Percentiles rank a stretch among this genome's conserved stretches.
These are phyloP conservation scores for Candida sp. DNA, from an alignment of 1,139 yeast species.

Conservation along the genomic window DNA sequence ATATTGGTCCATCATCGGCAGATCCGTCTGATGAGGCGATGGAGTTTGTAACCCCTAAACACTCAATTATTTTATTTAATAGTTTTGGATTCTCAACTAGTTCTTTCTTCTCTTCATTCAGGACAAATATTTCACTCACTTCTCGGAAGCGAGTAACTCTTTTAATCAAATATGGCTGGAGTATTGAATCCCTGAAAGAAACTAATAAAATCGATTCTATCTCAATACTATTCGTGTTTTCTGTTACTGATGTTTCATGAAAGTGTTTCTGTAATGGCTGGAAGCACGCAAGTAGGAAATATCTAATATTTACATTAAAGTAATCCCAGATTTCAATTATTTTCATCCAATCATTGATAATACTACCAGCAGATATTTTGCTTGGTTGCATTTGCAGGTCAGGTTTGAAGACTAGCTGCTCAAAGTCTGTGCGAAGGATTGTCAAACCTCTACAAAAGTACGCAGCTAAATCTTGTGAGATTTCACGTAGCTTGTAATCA, in stretches of 20 bases:
- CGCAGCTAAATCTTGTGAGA: slow-evolving; percentile 24
- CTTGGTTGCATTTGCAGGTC: slow-evolving; percentile 3
- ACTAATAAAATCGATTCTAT: slow-evolving; percentile 26
- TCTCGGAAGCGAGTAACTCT: slow-evolving; percentile 9
- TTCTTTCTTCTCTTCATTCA: slow-evolving; percentile 7
- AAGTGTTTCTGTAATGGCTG: slow-evolving; percentile 24
- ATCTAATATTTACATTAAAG: slow-evolving; percentile 30
- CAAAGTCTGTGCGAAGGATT: slow-evolving; percentile 20
- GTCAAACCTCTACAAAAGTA: slow-evolving; percentile 24
- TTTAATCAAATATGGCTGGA: slow-evolving; percentile 25
- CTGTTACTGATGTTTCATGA: slow-evolving; percentile 12
- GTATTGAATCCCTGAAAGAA: slow-evolving; percentile 29
- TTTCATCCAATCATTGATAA: slow-evolving; percentile 16
- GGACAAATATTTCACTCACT: not conserved
- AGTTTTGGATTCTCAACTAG: slow-evolving; percentile 10
- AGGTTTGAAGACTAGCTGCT: slow-evolving; percentile 1
- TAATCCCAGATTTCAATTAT: slow-evolving; percentile 26
- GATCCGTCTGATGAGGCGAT: not conserved
- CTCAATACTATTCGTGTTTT: slow-evolving; percentile 15
- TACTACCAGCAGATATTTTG: not conserved
- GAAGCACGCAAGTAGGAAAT: slow-evolving; percentile 24
- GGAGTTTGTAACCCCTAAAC: slow-evolving; percentile 10
- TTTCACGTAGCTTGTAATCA: slow-evolving; percentile 28
- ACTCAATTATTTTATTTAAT: slow-evolving; percentile 9
- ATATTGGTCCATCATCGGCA: not conserved